Conservation (phyloP, 768 basidiomycete species). For the Lentinula lateritia region DNA sequence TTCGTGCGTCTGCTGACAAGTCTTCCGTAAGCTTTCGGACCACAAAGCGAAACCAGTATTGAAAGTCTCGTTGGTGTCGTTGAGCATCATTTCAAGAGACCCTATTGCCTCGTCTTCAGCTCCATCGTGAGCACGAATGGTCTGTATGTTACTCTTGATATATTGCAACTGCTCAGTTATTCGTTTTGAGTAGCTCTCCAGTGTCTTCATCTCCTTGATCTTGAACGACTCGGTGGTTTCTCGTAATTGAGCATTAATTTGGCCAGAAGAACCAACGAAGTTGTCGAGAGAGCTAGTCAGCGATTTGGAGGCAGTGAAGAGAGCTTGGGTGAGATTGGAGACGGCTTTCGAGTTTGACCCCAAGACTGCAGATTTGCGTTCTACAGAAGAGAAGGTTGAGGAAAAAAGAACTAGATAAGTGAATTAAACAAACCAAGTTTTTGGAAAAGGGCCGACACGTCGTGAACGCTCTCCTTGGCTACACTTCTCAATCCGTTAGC, state of each 20-base stretch:
- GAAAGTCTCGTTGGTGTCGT: slow-evolving; percentile 48
- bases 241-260: slow-evolving; percentile 49
- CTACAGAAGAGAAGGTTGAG: slow-evolving; percentile 31
- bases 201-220: slow-evolving; percentile 47
- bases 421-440: slow-evolving; percentile 64
- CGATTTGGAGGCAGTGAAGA: slow-evolving; percentile 46
- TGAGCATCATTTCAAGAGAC: slow-evolving; percentile 41
- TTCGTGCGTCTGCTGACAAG: slow-evolving; percentile 41
- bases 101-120: slow-evolving; percentile 47
- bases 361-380: slow-evolving; percentile 65
- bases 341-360: slow-evolving; percentile 63
- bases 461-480: slow-evolving; percentile 61
- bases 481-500: slow-evolving; percentile 64
- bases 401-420: not conserved
- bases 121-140: slow-evolving; percentile 53
- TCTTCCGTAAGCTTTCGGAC: slow-evolving; percentile 45
- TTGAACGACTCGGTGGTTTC: slow-evolving; percentile 53
- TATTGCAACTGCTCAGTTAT: slow-evolving; percentile 55
- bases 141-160: slow-evolving; percentile 43
- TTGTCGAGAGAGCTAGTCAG: slow-evolving; percentile 57
- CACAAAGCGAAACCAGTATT: slow-evolving; percentile 49
- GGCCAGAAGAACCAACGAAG: slow-evolving; percentile 52
- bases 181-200: slow-evolving; percentile 43
- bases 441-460: slow-evolving; percentile 67
- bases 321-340: slow-evolving; percentile 51